phyloP scores from a whole-genome alignment of 139 green algal species.

The Edaphochlamys debaryana region DNA sequence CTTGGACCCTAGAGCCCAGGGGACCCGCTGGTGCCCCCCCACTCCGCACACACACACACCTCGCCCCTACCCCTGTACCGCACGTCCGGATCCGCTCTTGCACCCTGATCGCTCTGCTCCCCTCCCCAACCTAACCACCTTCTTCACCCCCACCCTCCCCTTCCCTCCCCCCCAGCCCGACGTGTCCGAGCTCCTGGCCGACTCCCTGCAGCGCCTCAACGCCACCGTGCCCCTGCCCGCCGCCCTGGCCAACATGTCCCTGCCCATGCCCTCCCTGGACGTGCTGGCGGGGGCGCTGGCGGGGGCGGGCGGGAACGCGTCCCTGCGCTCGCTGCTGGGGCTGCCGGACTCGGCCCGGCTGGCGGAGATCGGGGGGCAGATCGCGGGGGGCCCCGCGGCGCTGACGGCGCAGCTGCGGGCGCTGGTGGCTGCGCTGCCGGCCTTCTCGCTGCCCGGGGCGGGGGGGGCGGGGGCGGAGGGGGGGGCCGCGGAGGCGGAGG shows the following conservation, averaged over 20 bases:
- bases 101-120: too few relatives aligned
- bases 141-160: neutral
- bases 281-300: neutral
- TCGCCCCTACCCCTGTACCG: too few relatives aligned
- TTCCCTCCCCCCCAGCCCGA: neutral
- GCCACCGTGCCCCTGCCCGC: neutral
- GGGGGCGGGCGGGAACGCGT: neutral
- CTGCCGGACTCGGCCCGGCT: neutral
- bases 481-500: neutral
- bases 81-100: too few relatives aligned
- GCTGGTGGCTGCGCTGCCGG: slow-evolving; percentile 26
- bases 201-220: neutral
- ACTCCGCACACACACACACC: too few relatives aligned
- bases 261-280: neutral
- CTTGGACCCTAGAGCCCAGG: too few relatives aligned
- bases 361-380: neutral
- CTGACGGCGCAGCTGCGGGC: neutral
- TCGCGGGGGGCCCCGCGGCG: neutral
- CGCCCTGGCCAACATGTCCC: neutral
- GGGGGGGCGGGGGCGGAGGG: neutral
- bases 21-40: too few relatives aligned
- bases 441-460: neutral
- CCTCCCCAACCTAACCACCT: neutral
- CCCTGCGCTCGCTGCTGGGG: neutral
- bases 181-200: neutral